phyloP scores from a whole-genome alignment of 2,329 filamentous ascomycete genomes.

The Trichoderma citrinoviride region DNA sequence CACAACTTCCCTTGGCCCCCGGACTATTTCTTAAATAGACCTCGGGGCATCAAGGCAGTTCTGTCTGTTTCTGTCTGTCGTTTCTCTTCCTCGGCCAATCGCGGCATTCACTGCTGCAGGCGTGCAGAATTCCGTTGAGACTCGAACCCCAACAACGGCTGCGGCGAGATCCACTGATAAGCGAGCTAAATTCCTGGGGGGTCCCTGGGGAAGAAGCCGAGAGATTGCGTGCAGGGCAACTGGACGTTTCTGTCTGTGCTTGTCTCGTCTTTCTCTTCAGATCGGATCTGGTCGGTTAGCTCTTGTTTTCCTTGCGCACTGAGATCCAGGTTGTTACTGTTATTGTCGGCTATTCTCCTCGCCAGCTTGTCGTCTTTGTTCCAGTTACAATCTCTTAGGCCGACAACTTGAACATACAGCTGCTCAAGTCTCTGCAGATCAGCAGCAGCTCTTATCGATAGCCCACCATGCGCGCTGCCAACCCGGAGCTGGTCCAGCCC shows the following conservation, averaged over 20 bases:
- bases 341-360: too few relatives aligned
- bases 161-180: conserved; percentile 16
- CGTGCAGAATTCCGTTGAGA: conserved; percentile 4
- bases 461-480: conserved; percentile 25
- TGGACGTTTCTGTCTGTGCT: too few relatives aligned
- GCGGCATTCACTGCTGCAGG: too few relatives aligned
- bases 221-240: too few relatives aligned
- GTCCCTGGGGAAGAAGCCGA: conserved; percentile 5
- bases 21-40: not conserved
- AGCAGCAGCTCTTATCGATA: not conserved
- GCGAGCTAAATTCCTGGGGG: conserved; percentile 4
- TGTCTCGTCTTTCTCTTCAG: not conserved
- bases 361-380: too few relatives aligned
- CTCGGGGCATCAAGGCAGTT: too few relatives aligned
- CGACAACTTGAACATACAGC: not conserved
- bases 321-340: too few relatives aligned
- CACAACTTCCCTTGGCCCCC: not conserved
- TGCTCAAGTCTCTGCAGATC: too few relatives aligned
- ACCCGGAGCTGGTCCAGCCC: conserved; percentile 37
- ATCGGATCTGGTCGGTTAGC: too few relatives aligned
- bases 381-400: not conserved
- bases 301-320: too few relatives aligned
- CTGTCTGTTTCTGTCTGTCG: not conserved
- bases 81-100: not conserved
- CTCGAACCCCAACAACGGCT: conserved; percentile 12